Evolutionary conservation across 371 early-diverging fungal species (phyloP).

Genomic region (Haplosporangium sp.): DNA sequence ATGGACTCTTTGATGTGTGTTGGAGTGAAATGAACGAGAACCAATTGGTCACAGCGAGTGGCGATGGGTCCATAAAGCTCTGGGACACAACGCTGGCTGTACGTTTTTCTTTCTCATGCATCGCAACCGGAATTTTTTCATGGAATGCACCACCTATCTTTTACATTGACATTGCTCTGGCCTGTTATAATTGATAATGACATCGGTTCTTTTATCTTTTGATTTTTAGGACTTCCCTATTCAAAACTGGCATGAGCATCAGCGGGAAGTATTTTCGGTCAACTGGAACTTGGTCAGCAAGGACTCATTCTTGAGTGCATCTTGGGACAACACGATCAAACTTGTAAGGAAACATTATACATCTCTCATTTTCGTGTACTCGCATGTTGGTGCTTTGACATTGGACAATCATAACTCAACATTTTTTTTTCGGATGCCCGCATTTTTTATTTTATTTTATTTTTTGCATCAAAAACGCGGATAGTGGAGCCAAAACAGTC

Average conservation of each 20-base stretch:
- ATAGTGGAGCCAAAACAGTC: conserved; percentile 89
- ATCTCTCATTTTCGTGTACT: not conserved
- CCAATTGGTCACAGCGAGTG: conserved; percentile 90
- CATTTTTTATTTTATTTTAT: not conserved
- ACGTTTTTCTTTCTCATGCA: conserved; percentile 18
- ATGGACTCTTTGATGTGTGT: conserved; percentile 91
- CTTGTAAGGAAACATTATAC: conserved; percentile 68
- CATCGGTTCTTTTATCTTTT: not conserved
- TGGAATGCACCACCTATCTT: not conserved
- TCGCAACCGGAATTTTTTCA: not conserved
- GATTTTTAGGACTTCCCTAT: conserved; percentile 83
- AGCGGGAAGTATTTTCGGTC: conserved; percentile 91
- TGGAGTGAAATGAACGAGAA: conserved; percentile 97
- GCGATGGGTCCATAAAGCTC: conserved; percentile 94
- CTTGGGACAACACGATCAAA: conserved; percentile 95
- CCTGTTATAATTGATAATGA: not conserved
- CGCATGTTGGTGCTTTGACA: not conserved
- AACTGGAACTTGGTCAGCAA: conserved; percentile 94
- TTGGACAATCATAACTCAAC: not conserved
- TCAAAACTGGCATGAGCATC: conserved; percentile 93
- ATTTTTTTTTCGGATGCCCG: not conserved
- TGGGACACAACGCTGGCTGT: conserved; percentile 89
- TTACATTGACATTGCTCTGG: not conserved
- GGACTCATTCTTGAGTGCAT: conserved; percentile 87
- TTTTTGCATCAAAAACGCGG: not conserved